Evolutionary conservation across 2,329 filamentous ascomycete species (phyloP), one percentile per base, ranked within the genome.

Genomic region (Pseudogymnoascus sp.): DNA sequence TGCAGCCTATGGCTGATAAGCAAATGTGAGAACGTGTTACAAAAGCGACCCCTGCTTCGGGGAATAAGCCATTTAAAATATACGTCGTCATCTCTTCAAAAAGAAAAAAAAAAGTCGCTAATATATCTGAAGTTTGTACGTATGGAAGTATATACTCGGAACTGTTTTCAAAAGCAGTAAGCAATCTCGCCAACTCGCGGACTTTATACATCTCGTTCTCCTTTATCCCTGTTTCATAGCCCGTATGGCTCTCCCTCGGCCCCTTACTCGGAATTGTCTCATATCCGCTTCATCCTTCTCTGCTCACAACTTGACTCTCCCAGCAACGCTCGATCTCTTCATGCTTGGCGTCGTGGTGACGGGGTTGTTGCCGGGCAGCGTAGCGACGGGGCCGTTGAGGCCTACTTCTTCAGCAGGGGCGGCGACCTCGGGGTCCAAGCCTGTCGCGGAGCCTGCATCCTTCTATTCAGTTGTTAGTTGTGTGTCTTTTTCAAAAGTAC

Each of bases 341-440:
- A 3, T 48, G 41, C 5, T 48, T 52, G 23, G 41, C 8, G 23
- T 18, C n/a, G 2, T 3, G n/a, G 23, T 28, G 23, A 62, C 59
- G 3, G 58, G 58, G 41, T 63, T 63, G 18, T 59, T 60, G 28
- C 62, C 62, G 7, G 62, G 62, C 12, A 63, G n/a, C 35, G 10
- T 33, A 4, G 55, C 7, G 10, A 63, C 60, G 5, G 60, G 60
- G 3, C 60, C 62, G 15, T 62, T 60, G 41, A 62, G 37, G 3
- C 62, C 62, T n/a, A 63, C 33, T 15, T 62, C 48, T 23, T 60
- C 60, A 41, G 26, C 19, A 8, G 57, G 55, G 3, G 60, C 30
- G 13, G 45, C 15, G 33, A 60, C 45, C 55, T 62, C 56, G 3
- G 59, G 56, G 12, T 19, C n/a, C 5, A 52, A 10, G 41, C 41